These are phyloP conservation scores for Chlorella sp. DNA, from an alignment of 139 green algal species.

Conservation along the genomic window DNA sequence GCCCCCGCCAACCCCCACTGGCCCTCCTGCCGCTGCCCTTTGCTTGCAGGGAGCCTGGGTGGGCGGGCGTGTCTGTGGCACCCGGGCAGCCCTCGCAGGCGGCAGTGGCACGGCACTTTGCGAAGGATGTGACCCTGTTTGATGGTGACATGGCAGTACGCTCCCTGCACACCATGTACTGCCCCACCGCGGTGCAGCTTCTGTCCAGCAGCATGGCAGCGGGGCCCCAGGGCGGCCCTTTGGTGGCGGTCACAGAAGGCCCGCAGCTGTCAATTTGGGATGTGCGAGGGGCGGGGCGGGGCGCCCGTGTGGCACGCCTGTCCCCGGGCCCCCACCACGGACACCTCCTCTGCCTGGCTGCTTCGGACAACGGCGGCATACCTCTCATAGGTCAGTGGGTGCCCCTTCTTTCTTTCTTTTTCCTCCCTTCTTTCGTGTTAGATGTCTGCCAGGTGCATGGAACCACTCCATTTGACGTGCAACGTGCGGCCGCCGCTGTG, in stretches of 20 bases:
- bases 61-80: conserved; percentile 43
- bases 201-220: conserved; percentile 35
- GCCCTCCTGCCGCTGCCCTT: too few relatives aligned
- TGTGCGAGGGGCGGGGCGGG: conserved; percentile 23
- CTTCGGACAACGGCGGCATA: background rate
- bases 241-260: conserved; percentile 47
- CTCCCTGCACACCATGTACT: conserved; percentile 44
- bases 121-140: conserved; percentile 50
- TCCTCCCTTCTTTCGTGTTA: background rate
- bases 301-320: conserved; percentile 33
- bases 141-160: conserved; percentile 35
- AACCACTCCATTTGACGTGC: too few relatives aligned
- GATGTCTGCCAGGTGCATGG: background rate
- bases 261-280: conserved; percentile 49
- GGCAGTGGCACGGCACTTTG: conserved; percentile 43
- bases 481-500: too few relatives aligned
- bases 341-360: conserved; percentile 39
- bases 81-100: conserved; percentile 24
- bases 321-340: conserved; percentile 26
- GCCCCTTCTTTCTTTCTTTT: too few relatives aligned
- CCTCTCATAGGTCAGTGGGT: conserved; percentile 30
- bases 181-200: conserved; percentile 40
- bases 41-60: conserved; percentile 37
- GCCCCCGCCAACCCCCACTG: too few relatives aligned
- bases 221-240: conserved; percentile 18